Base-by-base conservation (phyloP, 768 basidiomycete species). In the Coprinopsis marcescibilis region DNA sequence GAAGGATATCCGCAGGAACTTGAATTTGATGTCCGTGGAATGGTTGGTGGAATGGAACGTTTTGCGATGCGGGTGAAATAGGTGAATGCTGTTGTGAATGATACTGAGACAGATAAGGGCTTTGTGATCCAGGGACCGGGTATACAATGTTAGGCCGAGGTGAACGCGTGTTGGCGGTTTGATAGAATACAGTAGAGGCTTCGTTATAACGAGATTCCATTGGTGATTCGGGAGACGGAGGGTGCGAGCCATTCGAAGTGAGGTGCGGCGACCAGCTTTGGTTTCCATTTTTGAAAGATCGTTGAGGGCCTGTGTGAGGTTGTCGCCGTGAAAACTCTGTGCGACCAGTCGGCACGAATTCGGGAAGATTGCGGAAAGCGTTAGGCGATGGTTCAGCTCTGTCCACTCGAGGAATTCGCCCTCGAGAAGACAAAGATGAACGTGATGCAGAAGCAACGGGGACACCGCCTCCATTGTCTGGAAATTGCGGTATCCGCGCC, bases 171-270 rank as follows among this genome's bases (percentile, higher is more conserved):
- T 56, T 66, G 46, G 73, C 69, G 23, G 81, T 82, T 67, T 84
- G 77, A 60, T 83, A 84, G 67, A 70, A 83, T 75, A 84, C 78
- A 76, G 77, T 81, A 53, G 74, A 67, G 55, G 73, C 57, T 59
- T 75, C 75, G 48, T 67, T 55, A 58, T 58, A 64, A 52, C 60
- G 61, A 46, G 62, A 57, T 26, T 64, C 61, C 48, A 60, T 54
- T 17, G 72, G 62, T 49, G 68, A 65, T 51, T 69, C 71, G 12
- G 79, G 70, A 40, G 78, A 78, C 27, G 77, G 71, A 15, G 77
- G 70, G 52, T 72, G 62, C 17, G 76, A 71, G 5, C 66, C 65
- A 55, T 68, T 66, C 5, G 65, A 48, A 26, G 69, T 62, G 19
- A 63, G 63, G 37, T 66, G 60, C 14, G 73, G 66, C 14, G 72